phyloP scores from a whole-genome alignment of 1,139 yeast genomes.

The Pneumocystis carinii region DNA sequence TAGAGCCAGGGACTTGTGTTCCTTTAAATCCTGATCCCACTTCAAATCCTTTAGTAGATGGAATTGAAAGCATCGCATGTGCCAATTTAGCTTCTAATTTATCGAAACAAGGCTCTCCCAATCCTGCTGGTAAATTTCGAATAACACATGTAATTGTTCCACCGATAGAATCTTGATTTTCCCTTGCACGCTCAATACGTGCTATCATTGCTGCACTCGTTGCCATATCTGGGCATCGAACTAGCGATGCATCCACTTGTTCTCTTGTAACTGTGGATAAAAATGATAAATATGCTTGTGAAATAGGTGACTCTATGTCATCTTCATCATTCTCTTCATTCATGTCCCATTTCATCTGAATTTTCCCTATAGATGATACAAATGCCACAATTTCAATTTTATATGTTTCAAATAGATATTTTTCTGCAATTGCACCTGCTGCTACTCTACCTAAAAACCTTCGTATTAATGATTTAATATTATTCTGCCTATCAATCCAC shows the following conservation, averaged over 20 bases:
- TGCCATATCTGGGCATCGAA: conserved; percentile 75
- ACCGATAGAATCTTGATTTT: conserved; percentile 82
- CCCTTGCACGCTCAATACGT: conserved; percentile 75
- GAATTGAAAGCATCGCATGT: conserved; percentile 93
- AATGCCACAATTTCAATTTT: conserved; percentile 91
- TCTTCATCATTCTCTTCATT: conserved; percentile 24
- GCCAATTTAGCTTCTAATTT: conserved; percentile 88
- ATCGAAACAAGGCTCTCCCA: conserved; percentile 96
- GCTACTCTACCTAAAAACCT: conserved; percentile 56
- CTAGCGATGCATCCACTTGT: conserved; percentile 77
- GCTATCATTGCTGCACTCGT: conserved; percentile 70
- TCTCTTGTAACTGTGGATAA: conserved; percentile 73
- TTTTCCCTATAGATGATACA: conserved; percentile 75
- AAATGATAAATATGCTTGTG: conserved; percentile 47
- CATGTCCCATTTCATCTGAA: conserved; percentile 20
- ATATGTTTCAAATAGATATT: conserved; percentile 58
- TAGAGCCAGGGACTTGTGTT: conserved; percentile 75
- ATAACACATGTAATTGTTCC: conserved; percentile 96
- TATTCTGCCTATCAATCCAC: too few relatives aligned
- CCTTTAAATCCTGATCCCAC: conserved; percentile 93
- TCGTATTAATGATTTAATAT: neutral
- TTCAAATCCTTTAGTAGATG: conserved; percentile 96
- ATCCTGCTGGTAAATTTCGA: conserved; percentile 80
- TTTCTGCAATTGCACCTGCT: conserved; percentile 97
- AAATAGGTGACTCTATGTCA: conserved; percentile 54